A percentile compares a stretch with the other conserved stretches of the same genome.
Conservation (phyloP, 371 early-diverging fungal genomes). For the Syncephalastrum sp. region DNA sequence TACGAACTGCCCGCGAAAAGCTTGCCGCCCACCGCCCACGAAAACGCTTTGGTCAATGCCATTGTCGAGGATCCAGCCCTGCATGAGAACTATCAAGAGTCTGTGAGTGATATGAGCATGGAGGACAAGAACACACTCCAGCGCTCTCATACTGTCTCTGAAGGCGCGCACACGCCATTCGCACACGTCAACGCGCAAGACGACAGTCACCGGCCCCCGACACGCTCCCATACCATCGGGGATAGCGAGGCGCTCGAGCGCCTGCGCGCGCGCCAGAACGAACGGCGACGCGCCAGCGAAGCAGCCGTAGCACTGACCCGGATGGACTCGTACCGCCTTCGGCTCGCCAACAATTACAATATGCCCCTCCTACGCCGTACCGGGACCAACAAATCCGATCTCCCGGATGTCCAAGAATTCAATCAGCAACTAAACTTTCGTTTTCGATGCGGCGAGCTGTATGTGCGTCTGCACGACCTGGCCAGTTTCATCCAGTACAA, state of each 20-base stretch:
- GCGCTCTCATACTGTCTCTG: background rate
- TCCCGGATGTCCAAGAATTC: constrained; percentile 5
- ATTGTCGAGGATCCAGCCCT: background rate
- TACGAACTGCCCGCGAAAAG: constrained; percentile 4
- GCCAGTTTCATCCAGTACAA: constrained; percentile 86
- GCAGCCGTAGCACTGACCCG: background rate
- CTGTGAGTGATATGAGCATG: background rate
- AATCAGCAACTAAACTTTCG: constrained; percentile 11
- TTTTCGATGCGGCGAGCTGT: constrained; percentile 8
- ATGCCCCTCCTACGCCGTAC: constrained; percentile 3
- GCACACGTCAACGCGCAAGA: too few species aligned
- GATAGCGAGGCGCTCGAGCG: background rate
- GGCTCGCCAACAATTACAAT: background rate
- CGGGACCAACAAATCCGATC: constrained; percentile 5
- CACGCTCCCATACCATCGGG: constrained; percentile 1
- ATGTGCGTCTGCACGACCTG: constrained; percentile 61
- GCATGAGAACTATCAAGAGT: background rate
- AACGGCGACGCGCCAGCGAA: background rate
- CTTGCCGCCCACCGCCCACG: background rate
- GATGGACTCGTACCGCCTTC: constrained; percentile 7
- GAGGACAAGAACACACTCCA: background rate
- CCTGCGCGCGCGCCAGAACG: background rate
- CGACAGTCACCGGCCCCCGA: background rate
- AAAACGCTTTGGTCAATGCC: background rate
- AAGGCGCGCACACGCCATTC: background rate